Evolutionary conservation across 177 flowering plant genomes (phyloP).

Genomic region (Vitis hybrid): DNA sequence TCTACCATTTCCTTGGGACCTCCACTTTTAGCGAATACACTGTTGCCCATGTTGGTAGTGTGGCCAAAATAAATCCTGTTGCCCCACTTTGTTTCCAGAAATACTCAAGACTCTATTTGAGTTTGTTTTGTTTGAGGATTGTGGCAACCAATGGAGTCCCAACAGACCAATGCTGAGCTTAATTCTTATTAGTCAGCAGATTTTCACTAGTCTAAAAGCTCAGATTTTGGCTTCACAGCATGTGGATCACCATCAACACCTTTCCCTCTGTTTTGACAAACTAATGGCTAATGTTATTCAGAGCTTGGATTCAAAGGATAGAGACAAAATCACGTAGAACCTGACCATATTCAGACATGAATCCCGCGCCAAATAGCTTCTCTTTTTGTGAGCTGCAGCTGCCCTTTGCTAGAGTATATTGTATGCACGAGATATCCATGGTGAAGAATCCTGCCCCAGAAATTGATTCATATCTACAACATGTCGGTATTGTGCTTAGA

Average conservation of each 20-base stretch:
- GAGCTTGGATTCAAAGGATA: constrained; percentile 85
- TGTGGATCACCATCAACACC: constrained; percentile 77
- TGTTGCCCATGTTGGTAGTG: too few relatives aligned
- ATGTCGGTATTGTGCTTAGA: too few relatives aligned
- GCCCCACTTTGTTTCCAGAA: too few relatives aligned
- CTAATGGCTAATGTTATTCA: constrained; percentile 81
- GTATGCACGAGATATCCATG: too few relatives aligned
- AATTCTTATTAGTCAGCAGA: constrained; percentile 90
- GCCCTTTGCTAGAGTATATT: too few relatives aligned
- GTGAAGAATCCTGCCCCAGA: too few relatives aligned
- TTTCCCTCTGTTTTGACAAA: constrained; percentile 81
- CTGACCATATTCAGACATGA: constrained; percentile 82
- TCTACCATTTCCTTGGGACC: too few relatives aligned
- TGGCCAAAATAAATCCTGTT: too few relatives aligned
- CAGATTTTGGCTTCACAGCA: constrained; percentile 88
- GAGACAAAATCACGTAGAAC: constrained; percentile 94
- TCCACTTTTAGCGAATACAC: too few relatives aligned
- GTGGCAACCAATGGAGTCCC: constrained; percentile 94
- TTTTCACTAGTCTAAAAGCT: constrained; percentile 74
- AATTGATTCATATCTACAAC: too few relatives aligned
- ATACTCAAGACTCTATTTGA: constrained; percentile 91
- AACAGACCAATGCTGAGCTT: constrained; percentile 96
- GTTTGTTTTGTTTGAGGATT: constrained; percentile 87
- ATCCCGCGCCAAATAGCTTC: constrained; percentile 18
- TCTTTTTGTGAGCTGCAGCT: too few relatives aligned